These are phyloP conservation scores for Cyberlindnera sargentensis DNA, from an alignment of 805 yeast species.

Conservation along the genomic window DNA sequence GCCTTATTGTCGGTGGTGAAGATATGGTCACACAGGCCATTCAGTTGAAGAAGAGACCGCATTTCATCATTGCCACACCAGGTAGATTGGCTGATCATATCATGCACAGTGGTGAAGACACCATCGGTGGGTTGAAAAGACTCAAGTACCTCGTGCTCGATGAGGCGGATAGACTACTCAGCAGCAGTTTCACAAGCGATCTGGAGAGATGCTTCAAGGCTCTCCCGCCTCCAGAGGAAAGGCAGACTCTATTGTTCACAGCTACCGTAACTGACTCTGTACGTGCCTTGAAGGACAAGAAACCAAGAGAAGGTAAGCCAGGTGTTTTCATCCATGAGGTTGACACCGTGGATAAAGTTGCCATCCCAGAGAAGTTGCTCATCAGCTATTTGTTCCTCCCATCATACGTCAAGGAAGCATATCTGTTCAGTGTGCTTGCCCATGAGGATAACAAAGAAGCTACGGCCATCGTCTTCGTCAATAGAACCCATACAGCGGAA, in stretches of 20 bases:
- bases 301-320: slow-evolving; percentile 46
- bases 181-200: slow-evolving; percentile 77
- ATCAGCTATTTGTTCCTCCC: slow-evolving; percentile 74
- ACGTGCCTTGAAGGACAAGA: slow-evolving; percentile 62
- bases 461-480: slow-evolving; percentile 83
- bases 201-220: slow-evolving; percentile 63
- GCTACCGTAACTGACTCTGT: slow-evolving; percentile 96
- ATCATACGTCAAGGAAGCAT: slow-evolving; percentile 84
- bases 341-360: slow-evolving; percentile 64
- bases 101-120: slow-evolving; percentile 80
- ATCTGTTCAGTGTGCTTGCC: slow-evolving; percentile 61
- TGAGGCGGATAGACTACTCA: slow-evolving; percentile 86
- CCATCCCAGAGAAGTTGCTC: slow-evolving; percentile 67
- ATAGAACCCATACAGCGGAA: slow-evolving; percentile 88
- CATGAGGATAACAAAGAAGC: slow-evolving; percentile 55
- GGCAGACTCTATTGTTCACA: slow-evolving; percentile 89
- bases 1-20: slow-evolving; percentile 90
- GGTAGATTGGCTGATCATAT: slow-evolving; percentile 94
- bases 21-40: slow-evolving; percentile 87
- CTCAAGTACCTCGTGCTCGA: slow-evolving; percentile 81
- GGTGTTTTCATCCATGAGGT: slow-evolving; percentile 65
- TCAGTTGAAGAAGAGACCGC: slow-evolving; percentile 77
- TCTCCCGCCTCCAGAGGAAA: slow-evolving; percentile 59
- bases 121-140: slow-evolving; percentile 68
- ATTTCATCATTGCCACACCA: slow-evolving; percentile 94